A percentile compares a stretch with the other conserved stretches of the same genome.
These are phyloP conservation scores for Fraxinus greggii DNA, from an alignment of 305 asterid species.

Conservation along the genomic window DNA sequence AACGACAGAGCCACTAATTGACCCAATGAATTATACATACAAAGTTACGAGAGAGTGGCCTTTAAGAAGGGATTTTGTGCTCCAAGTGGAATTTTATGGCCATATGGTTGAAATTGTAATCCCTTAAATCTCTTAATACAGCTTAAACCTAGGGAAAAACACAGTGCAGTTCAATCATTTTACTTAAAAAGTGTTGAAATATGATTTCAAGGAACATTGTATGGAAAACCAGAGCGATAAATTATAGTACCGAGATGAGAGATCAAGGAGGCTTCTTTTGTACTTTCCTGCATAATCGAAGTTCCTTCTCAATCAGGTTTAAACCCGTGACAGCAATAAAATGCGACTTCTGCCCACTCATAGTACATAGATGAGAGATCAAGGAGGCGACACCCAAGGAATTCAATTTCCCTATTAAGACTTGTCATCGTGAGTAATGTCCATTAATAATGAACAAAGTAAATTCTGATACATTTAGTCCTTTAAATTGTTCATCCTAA, in stretches of 20 bases:
- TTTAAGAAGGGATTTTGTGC: background rate
- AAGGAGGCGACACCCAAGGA: background rate
- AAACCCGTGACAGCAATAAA: background rate
- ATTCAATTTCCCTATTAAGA: background rate
- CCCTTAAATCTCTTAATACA: background rate
- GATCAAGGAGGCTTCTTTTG: constrained; percentile 71
- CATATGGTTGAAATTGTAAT: background rate
- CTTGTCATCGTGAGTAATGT: background rate
- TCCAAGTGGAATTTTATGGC: background rate
- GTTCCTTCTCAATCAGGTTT: constrained; percentile 2
- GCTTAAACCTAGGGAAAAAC: background rate
- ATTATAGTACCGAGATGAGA: background rate
- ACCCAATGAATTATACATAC: background rate
- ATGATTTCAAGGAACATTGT: background rate
- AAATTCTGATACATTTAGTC: background rate
- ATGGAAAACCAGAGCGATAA: background rate
- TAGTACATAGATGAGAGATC: background rate
- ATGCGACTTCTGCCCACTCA: background rate
- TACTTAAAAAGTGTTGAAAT: background rate
- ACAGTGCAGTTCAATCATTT: background rate
- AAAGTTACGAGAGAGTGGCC: background rate
- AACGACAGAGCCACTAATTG: no score
- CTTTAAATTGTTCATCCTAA: background rate
- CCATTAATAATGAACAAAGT: background rate
- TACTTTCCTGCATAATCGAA: constrained; percentile 60